phyloP scores from a whole-genome alignment of 2,329 filamentous ascomycete genomes.

The Hymenoscyphus repandus region DNA sequence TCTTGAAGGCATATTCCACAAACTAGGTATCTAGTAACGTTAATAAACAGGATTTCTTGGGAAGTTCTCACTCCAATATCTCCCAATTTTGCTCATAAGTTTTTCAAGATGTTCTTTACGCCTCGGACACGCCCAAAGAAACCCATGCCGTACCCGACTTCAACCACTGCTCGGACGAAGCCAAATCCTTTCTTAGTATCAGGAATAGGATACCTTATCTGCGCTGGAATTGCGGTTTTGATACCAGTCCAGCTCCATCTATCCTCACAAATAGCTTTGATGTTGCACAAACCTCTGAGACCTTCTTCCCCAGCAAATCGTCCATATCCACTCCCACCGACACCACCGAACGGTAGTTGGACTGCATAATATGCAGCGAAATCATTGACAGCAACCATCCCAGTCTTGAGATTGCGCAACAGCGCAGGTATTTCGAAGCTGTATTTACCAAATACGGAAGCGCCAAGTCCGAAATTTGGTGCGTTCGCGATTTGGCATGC shows the following conservation, averaged over 20 bases:
- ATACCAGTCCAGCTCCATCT: slow-evolving; percentile 55
- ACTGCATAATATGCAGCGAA: slow-evolving; percentile 92
- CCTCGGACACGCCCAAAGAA: slow-evolving; percentile 25
- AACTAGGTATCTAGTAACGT: slow-evolving; percentile 1
- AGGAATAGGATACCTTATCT: slow-evolving; percentile 75
- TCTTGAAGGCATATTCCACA: too few relatives aligned
- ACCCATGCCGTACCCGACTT: slow-evolving; percentile 51
- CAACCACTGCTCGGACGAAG: slow-evolving; percentile 56
- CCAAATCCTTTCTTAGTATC: slow-evolving; percentile 60
- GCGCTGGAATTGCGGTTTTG: slow-evolving; percentile 72
- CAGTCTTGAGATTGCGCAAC: slow-evolving; percentile 65
- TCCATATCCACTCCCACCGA: slow-evolving; percentile 82
- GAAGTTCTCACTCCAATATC: neutral
- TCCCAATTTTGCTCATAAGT: slow-evolving; percentile 17
- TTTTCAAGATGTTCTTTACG: slow-evolving; percentile 29
- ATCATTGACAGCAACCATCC: slow-evolving; percentile 94
- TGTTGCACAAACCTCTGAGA: slow-evolving; percentile 75
- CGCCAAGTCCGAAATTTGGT: slow-evolving; percentile 79
- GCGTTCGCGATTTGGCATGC: slow-evolving; percentile 78
- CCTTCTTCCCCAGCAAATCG: slow-evolving; percentile 91
- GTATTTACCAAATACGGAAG: slow-evolving; percentile 76
- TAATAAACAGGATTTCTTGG: neutral
- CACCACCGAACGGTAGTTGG: slow-evolving; percentile 82
- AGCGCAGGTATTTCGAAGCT: slow-evolving; percentile 58
- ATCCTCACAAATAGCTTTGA: slow-evolving; percentile 82